phyloP scores from a whole-genome alignment of 345 rosid genomes.

The Eucalyptus fibrosa region DNA sequence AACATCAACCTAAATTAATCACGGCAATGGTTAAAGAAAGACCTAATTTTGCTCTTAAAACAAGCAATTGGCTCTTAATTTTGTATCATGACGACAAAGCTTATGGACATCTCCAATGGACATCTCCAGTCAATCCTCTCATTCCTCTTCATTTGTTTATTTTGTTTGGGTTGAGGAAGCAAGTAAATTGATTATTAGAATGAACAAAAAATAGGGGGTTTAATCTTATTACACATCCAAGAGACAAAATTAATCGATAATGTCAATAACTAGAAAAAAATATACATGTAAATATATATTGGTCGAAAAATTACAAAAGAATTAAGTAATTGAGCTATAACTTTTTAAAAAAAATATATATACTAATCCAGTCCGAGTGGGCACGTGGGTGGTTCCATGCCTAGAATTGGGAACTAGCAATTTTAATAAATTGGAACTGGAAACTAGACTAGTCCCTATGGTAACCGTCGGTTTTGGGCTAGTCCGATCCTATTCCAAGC shows the following conservation, averaged over 20 bases:
- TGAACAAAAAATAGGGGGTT: no score
- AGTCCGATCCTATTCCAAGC: fast-evolving
- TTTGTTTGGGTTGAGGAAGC: neutral
- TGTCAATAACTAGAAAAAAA: neutral
- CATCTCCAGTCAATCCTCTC: neutral
- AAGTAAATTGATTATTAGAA: neutral
- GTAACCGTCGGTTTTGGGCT: fast-evolving
- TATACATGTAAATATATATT: no score
- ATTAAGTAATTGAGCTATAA: no score
- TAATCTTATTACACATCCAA: no score
- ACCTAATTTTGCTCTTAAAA: neutral
- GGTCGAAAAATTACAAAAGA: no score
- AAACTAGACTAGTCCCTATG: no score
- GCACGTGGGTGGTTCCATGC: fast-evolving
- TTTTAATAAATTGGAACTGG: no score
- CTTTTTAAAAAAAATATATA: no score
- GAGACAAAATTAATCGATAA: neutral
- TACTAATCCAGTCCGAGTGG: no score
- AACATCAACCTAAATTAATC: neutral
- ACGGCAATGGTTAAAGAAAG: neutral
- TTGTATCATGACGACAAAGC: neutral
- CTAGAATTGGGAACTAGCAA: no score
- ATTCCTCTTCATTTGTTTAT: no score
- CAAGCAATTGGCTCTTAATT: neutral
- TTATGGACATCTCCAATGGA: neutral